Evolutionary conservation across 768 basidiomycete genomes (phyloP).

Genomic region (Lactarius tabidus): DNA sequence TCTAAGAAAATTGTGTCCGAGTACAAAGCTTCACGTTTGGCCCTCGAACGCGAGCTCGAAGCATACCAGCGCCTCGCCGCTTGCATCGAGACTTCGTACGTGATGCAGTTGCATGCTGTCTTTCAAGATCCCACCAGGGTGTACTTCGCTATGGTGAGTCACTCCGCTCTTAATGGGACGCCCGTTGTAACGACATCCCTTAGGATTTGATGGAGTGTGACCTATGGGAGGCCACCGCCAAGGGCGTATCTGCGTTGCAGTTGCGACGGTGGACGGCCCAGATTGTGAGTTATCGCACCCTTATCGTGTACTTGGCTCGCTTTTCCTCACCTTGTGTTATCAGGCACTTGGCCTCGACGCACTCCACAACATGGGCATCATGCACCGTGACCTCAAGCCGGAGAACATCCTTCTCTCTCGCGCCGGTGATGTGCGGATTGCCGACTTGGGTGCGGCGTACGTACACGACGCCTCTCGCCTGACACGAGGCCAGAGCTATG

Average conservation of each 20-base stretch:
- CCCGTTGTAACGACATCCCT: not conserved
- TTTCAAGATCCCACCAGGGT: slow-evolving; percentile 21
- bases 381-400: slow-evolving; percentile 27
- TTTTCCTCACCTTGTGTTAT: not conserved
- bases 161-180: not conserved
- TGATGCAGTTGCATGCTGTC: slow-evolving; percentile 26
- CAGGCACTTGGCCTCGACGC: slow-evolving; percentile 24
- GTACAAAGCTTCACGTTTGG: slow-evolving; percentile 18
- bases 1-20: slow-evolving; percentile 20
- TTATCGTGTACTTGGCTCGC: not conserved
- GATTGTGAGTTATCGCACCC: slow-evolving; percentile 12
- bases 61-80: slow-evolving; percentile 26
- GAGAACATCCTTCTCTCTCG: slow-evolving; percentile 26
- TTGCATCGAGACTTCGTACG: slow-evolving; percentile 22
- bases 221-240: slow-evolving; percentile 19
- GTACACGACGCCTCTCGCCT: slow-evolving; percentile 22
- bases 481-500: slow-evolving; percentile 19
- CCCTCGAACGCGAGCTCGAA: slow-evolving; percentile 24
- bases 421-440: slow-evolving; percentile 24
- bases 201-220: slow-evolving; percentile 27
- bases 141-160: slow-evolving; percentile 25
- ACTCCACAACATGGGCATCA: slow-evolving; percentile 26
- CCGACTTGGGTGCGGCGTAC: slow-evolving; percentile 24
- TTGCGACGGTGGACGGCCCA: slow-evolving; percentile 24
- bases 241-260: slow-evolving; percentile 10